Base-by-base conservation (phyloP, 805 yeast species). In the Torulaspora microellipsoides region DNA sequence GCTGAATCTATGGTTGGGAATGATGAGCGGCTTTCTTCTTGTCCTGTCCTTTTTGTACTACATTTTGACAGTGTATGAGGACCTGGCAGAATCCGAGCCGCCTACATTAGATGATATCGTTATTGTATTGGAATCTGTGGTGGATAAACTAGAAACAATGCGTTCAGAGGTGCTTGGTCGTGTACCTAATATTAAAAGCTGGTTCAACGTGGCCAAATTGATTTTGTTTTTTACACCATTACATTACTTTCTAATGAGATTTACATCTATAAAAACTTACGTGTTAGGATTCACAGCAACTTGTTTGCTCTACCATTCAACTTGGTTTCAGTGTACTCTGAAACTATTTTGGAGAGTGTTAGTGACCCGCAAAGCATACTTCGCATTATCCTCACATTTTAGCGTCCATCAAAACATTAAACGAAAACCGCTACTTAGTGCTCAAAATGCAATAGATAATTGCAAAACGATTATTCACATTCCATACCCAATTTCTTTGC, bases 61-160 rank as follows among this genome's bases (percentile, higher is more conserved):
- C 34, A 36, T 60, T 12, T 31, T 43, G 13, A 44, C 62, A 5
- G 44, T 59, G 2, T 40, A 49, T 15, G 30, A 38, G 12, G 61
- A 58, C 30, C 34, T 59, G 14, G 36, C 36, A 23, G 42, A 36
- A 7, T 45, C 47, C 6, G 67, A 63, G 32, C 55, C 65, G 3
- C 67, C 67, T 25, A 63, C 65, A 8, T 30, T 60, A 34, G 67
- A 63, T 28, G 66, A 63, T 34, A 56, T 63, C 20, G 52, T 55
- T 8, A 46, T 53, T 10, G 35, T 54, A 12, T 32, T 59, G 27
- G 60, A 57, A 28, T 55, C 55, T 12, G 57, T 63, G 9, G 31
- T 41, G 12, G 52, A 52, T 33, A 63, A 63, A 45, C 39, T 63
- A 10, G 49, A 49, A 4, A 48, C 51, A 11, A 35, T 62, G 23